phyloP scores from a whole-genome alignment of 2,329 filamentous ascomycete genomes.

The Periconia digitata region DNA sequence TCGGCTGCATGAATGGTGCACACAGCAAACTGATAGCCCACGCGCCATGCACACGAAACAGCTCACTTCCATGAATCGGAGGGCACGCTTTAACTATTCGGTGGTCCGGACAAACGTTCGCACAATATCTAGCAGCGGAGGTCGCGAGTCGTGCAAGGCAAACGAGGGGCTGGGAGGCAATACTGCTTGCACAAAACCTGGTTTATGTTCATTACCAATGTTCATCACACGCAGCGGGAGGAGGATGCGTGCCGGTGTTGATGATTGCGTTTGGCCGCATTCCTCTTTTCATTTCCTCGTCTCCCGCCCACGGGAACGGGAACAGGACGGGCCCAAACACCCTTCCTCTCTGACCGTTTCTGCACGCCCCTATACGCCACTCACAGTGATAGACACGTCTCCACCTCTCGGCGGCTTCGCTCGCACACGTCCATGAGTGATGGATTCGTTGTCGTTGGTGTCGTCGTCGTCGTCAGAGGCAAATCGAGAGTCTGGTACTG shows the following conservation, averaged over 20 bases:
- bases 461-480: too few relatives aligned
- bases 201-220: not conserved
- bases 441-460: too few relatives aligned
- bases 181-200: not conserved
- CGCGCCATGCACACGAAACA: constrained; percentile 27
- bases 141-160: constrained; percentile 23
- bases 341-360: not conserved
- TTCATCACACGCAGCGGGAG: constrained; percentile 11
- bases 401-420: not conserved
- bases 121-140: not conserved
- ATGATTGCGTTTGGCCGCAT: not conserved
- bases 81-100: not conserved
- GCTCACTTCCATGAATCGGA: constrained; percentile 4
- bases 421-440: not conserved
- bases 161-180: constrained; percentile 11
- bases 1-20: not conserved
- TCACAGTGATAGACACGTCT: not conserved
- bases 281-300: not conserved
- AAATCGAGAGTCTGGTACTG: too few relatives aligned
- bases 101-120: not conserved
- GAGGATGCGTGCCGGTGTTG: not conserved
- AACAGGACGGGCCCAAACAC: not conserved
- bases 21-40: constrained; percentile 18
- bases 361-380: not conserved
- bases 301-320: not conserved